Evolutionary conservation across 2,329 filamentous ascomycete genomes (phyloP), one percentile per base, ranked within the genome.

Genomic region (Seiridium cupressi): DNA sequence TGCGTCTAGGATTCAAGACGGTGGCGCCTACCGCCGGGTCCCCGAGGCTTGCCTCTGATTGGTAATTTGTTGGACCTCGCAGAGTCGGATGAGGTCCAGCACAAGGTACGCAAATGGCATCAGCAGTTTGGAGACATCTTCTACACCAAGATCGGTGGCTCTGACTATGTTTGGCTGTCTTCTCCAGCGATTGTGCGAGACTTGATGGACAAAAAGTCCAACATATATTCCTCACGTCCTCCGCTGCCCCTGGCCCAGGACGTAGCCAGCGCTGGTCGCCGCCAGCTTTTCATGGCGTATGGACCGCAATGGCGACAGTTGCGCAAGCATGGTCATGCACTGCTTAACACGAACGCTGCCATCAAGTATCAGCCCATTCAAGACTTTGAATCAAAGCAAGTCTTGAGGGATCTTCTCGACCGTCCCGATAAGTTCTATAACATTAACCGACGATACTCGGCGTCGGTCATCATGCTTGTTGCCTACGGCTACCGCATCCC

Each of bases 401-500:
- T 55, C 3, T n/a, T 55, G 2, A 11, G 38, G 34, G 51, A 55
- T 31, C 51, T 55, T 26, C n/a, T 55, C 9, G 51, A 55, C n/a
- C 18, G 18, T 9, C 51, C 51, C 18, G 51, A 55, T 42, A 11
- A 55, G 51, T 55, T 55, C 51, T 55, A 55, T 10, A 55, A 11
- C 32, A 55, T 55, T n/a, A 55, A 55, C 18, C 51, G 51, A 5
- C 51, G 51, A 6, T 55, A 55, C 51, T 55, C 51, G 34, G 36
- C 51, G 4, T 55, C 51, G 4, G 51, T 55, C 38, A 55, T 55
- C n/a, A 55, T 55, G 51, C 13, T 44, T 13, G 51, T 55, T 11
- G 38, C 51, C 4, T 55, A 55, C 32, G 51, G 51, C 6, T 31
- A 55, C 13, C 51, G 51, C 1, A 70, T 79, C 5, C 51, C 51